These are phyloP conservation scores for Epichloe coenophiala DNA, from an alignment of 2,329 filamentous ascomycete genomes.

Conservation along the genomic window DNA sequence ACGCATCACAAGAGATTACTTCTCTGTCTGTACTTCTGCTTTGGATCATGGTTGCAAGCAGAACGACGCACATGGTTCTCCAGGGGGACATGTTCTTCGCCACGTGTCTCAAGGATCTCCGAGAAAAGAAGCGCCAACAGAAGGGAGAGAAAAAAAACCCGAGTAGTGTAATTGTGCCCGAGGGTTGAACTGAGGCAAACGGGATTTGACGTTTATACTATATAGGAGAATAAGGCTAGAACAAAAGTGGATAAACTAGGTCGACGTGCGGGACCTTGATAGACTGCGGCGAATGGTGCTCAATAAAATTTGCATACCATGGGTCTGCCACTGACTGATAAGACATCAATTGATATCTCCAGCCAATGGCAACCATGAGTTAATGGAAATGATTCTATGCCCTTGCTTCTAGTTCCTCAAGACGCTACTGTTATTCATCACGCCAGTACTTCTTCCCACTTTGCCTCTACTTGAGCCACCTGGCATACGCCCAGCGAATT, in stretches of 20 bases:
- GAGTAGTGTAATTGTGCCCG: constrained; percentile 11
- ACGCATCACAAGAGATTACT: constrained; percentile 19
- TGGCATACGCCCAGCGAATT: constrained; percentile 80
- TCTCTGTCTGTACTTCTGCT: constrained; percentile 27
- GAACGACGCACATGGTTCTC: constrained; percentile 23
- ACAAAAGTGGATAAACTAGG: not conserved
- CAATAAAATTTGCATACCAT: not conserved
- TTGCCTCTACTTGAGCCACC: constrained; percentile 43
- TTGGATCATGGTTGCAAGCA: constrained; percentile 27
- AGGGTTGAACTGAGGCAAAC: no score
- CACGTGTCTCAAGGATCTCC: constrained; percentile 27
- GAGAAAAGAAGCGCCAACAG: constrained; percentile 17
- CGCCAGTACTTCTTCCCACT: not conserved
- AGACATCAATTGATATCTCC: not conserved
- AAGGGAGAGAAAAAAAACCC: not conserved
- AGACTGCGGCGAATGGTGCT: not conserved
- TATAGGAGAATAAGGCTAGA: not conserved
- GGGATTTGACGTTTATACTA: no score
- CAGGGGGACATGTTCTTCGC: constrained; percentile 31
- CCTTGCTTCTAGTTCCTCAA: not conserved
- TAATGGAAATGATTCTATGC: not conserved
- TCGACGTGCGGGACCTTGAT: not conserved
- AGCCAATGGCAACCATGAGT: not conserved
- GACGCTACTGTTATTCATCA: not conserved
- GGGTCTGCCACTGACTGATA: not conserved